Conservation (phyloP, 805 yeast genomes). For the Torulaspora maleeae region DNA sequence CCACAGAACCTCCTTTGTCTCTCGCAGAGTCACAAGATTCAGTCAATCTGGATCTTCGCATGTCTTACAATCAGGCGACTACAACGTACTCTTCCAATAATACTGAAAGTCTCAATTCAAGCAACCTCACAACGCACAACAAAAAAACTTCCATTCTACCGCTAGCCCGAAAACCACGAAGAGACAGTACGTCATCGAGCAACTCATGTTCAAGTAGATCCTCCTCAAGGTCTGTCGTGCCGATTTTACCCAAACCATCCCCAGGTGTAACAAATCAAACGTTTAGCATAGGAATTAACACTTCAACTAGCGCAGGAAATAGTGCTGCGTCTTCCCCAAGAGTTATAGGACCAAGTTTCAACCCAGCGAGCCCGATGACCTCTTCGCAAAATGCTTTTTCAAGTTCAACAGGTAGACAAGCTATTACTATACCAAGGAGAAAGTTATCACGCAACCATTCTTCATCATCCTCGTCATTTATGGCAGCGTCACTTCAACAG, state of each 20-base stretch:
- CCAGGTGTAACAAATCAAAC: slow-evolving; percentile 15
- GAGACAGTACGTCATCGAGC: slow-evolving; percentile 32
- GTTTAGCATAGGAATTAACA: slow-evolving; percentile 10
- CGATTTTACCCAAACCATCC: slow-evolving; percentile 36
- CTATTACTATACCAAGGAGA: slow-evolving; percentile 30
- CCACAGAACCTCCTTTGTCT: neutral
- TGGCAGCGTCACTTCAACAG: slow-evolving; percentile 28
- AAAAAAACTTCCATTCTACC: slow-evolving; percentile 11
- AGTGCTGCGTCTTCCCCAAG: slow-evolving; percentile 34
- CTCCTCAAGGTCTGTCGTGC: slow-evolving; percentile 33
- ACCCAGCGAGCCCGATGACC: slow-evolving; percentile 18
- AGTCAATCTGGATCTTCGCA: slow-evolving; percentile 4
- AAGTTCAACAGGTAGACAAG: slow-evolving; percentile 25
- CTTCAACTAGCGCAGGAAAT: slow-evolving; percentile 23
- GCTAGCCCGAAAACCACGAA: slow-evolving; percentile 21
- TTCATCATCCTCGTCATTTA: slow-evolving; percentile 31
- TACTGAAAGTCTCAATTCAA: slow-evolving; percentile 18
- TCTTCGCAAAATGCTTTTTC: slow-evolving; percentile 21
- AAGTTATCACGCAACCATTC: slow-evolving; percentile 31
- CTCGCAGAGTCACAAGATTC: neutral
- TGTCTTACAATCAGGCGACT: slow-evolving; percentile 5
- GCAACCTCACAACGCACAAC: slow-evolving; percentile 20
- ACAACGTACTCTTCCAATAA: slow-evolving; percentile 3
- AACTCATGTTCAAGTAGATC: slow-evolving; percentile 30
- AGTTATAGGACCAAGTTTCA: slow-evolving; percentile 10